A percentile compares a stretch with the other conserved stretches of the same genome.
phyloP scores from a whole-genome alignment of 306 rosid species.

The Sicyos baderoa region DNA sequence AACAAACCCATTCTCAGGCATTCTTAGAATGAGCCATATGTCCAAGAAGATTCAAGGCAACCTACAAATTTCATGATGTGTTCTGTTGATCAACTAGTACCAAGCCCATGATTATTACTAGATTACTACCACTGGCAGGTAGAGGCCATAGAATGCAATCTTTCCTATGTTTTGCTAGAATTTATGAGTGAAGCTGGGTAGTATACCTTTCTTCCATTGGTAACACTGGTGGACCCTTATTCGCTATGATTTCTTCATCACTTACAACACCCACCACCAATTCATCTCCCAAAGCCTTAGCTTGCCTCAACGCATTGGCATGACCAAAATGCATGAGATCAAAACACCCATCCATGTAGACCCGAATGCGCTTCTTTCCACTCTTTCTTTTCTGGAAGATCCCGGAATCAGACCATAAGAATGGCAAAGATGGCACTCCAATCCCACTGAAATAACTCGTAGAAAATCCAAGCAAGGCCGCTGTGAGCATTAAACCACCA shows the following conservation, averaged over 20 bases:
- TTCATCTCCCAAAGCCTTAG: conserved; percentile 92
- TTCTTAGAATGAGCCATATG: background rate
- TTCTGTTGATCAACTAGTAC: background rate
- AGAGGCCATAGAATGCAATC: background rate
- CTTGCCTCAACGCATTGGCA: conserved; percentile 97
- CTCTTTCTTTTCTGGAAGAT: conserved; percentile 59
- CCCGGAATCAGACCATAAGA: conserved; percentile 57
- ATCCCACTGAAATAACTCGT: conserved; percentile 78
- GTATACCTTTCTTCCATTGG: conserved; percentile 81
- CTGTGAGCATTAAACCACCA: conserved; percentile 95
- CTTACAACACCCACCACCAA: conserved; percentile 85
- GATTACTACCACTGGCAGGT: background rate
- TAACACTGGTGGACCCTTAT: conserved; percentile 94
- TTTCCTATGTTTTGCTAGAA: background rate
- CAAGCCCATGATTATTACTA: background rate
- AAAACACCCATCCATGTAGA: conserved; percentile 97
- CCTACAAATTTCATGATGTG: background rate
- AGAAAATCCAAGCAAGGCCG: conserved; percentile 88
- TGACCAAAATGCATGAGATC: conserved; percentile 99
- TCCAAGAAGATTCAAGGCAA: background rate
- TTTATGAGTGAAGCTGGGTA: background rate
- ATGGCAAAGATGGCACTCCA: conserved; percentile 59
- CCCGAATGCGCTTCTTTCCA: conserved; percentile 69
- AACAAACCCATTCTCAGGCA: background rate
- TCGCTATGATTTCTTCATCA: conserved; percentile 81